Evolutionary conservation across 2,329 filamentous ascomycete genomes (phyloP).

Genomic region (Blastomyces parvus): DNA sequence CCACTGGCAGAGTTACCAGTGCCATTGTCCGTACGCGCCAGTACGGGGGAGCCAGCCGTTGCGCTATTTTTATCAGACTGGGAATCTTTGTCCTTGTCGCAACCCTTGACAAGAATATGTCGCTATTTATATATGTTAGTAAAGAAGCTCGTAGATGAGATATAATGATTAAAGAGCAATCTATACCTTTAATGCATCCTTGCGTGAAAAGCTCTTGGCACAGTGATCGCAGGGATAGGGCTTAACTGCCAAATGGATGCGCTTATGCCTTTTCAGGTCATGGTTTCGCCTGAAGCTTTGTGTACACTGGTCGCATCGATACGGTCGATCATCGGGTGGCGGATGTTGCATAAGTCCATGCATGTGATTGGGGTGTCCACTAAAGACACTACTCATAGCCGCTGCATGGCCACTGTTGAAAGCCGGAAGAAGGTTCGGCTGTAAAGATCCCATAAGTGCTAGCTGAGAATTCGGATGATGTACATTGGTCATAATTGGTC

Average conservation of each 20-base stretch:
- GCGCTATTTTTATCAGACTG: slow-evolving; percentile 6
- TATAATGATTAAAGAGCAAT: background rate
- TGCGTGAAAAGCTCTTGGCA: slow-evolving; percentile 93
- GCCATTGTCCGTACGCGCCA: background rate
- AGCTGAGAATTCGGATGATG: slow-evolving; percentile 63
- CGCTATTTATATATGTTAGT: slow-evolving; percentile 37
- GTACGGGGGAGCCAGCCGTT: background rate
- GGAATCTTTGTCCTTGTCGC: slow-evolving; percentile 35
- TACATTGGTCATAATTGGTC: slow-evolving; percentile 68
- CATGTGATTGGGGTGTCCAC: slow-evolving; percentile 38
- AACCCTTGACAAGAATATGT: slow-evolving; percentile 57
- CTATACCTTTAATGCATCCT: slow-evolving; percentile 89
- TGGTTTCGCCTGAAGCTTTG: slow-evolving; percentile 96
- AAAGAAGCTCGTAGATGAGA: background rate
- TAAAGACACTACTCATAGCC: slow-evolving; percentile 53
- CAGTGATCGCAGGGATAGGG: slow-evolving; percentile 86
- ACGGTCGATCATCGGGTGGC: slow-evolving; percentile 68
- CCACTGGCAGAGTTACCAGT: background rate
- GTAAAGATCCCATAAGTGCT: slow-evolving; percentile 56
- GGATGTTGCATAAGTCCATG: slow-evolving; percentile 45
- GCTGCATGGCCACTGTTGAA: slow-evolving; percentile 54
- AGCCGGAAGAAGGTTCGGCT: slow-evolving; percentile 46
- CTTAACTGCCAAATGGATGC: slow-evolving; percentile 91
- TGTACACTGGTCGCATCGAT: slow-evolving; percentile 85
- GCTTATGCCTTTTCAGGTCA: slow-evolving; percentile 89